Base-by-base conservation (phyloP, 2,329 filamentous ascomycete species). In the Ploettnerulaceae sp. region DNA sequence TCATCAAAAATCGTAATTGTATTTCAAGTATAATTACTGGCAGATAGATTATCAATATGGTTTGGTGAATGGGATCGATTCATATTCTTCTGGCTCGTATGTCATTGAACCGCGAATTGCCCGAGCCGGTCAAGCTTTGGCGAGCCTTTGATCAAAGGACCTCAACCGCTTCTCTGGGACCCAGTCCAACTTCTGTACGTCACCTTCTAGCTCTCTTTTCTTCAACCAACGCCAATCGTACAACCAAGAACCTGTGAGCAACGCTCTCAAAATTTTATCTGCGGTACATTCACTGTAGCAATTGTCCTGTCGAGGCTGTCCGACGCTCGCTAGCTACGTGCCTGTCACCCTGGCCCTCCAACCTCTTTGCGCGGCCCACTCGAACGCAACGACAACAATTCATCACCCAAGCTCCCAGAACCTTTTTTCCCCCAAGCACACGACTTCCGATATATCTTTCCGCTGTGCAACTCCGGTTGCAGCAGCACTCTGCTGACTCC, bases 381-480 rank as follows among this genome's bases (percentile, higher is more conserved):
- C 26, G 7, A n/a, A n/a, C n/a, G n/a, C n/a, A n/a, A n/a, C n/a
- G n/a, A 29, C 26, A 11, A 29, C 26, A 29, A 29, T 8, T 29
- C 7, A 29, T n/a, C 26, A n/a, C 26, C 11, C 26, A 29, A 29
- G 26, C 26, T 29, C 31, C 25, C 25, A 28, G 7, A 7, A 15
- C 12, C 14, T 33, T 18, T 14, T 17, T 14, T 28, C 7, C 12
- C 25, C 25, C 25, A 28, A 28, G 25, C 12, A 36, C 42, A 41
- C 48, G 17, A 51, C 38, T 22, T 41, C 41, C 39, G 21, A 35
- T 44, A 45, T 29, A 37, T 34, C 25, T 42, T 28, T 11, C 29
- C 33, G 43, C 51, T 56, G 38, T 46, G 54, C 58, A 52, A 54
- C 53, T 57, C 52, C 48, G 48, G 46, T 57, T 57, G 57, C 55